Percentiles rank a stretch among this genome's conserved stretches.
Conservation (phyloP, 257 asterid species). For the Ehretia macrophylla region DNA sequence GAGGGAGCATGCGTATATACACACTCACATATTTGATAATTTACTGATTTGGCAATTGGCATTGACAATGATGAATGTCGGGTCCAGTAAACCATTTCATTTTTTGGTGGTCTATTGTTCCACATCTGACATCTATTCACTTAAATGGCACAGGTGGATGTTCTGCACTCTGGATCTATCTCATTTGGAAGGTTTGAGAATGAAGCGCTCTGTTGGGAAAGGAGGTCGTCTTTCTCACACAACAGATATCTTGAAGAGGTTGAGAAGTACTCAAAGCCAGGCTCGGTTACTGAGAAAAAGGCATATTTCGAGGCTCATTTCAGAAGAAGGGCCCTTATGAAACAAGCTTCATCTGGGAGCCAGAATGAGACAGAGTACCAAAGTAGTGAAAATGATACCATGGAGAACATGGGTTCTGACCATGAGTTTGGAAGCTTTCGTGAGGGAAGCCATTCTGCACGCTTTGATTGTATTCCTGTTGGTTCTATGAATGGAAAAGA, state of each 20-base stretch:
- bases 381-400: constrained; percentile 32
- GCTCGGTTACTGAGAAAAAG: constrained; percentile 75
- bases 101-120: neutral
- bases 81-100: too few relatives aligned
- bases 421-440: constrained; percentile 25
- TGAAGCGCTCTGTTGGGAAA: constrained; percentile 82
- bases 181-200: constrained; percentile 78
- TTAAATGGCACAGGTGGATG: constrained; percentile 48
- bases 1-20: too few relatives aligned
- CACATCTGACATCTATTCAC: constrained; percentile 1
- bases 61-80: too few relatives aligned
- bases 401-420: constrained; percentile 24
- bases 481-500: constrained; percentile 20
- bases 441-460: constrained; percentile 20
- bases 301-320: constrained; percentile 89
- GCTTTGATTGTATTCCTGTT: constrained; percentile 21
- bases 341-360: constrained; percentile 35
- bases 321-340: constrained; percentile 44
- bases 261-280: constrained; percentile 77
- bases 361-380: constrained; percentile 31
- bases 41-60: too few relatives aligned
- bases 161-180: constrained; percentile 68
- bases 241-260: constrained; percentile 87
- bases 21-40: too few relatives aligned
- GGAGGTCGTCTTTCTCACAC: constrained; percentile 79